Base-by-base conservation (phyloP, 208 protist genomes). In the Acanthamoeba castellanii region DNA sequence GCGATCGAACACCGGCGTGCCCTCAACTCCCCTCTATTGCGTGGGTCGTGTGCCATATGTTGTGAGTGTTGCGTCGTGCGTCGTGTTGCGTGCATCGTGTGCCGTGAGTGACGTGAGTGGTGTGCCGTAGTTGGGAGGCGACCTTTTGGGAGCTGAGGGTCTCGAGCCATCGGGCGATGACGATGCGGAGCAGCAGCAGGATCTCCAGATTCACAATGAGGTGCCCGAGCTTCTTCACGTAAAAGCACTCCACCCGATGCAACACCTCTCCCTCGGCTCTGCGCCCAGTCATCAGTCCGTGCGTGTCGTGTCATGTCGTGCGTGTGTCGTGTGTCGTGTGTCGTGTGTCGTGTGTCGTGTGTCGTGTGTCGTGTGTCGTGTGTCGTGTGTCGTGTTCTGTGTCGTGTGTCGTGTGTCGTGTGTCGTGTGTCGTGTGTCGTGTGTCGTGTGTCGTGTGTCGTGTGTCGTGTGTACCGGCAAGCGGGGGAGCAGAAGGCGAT, bases 181-280 rank as follows among this genome's bases (percentile, higher is more conserved):
- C n/a, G n/a, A 87, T 64, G n/a, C 78, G 78, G 13, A 87, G 30
- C 14, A 87, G 78, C 47, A 87, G n/a, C 8, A 87, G 78, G 52
- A 87, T 87, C 50, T 87, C 78, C 8, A 87, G 27, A 32, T 87
- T 87, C n/a, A 87, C 9, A 0, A 87, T 20, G 8, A 87, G 78
- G 32, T 87, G 78, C 6, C 47, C 14, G 22, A 87, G 50, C 50
- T 64, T 59, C 78, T 87, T 87, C 11, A 87, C 42, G 30, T 64
- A 87, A 47, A 87, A 87, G n/a, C 78, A 87, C 78, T 87, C 78
- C 18, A 64, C 78, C 8, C 78, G 78, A 37, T 87, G 78, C 47
- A 87, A 22, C 18, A 64, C 78, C 50, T 87, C 78, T 5, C 78
- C 78, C 47, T 87, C 78, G 52, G 78, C 78, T 27, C 68, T 76